Evolutionary conservation across 345 rosid genomes (phyloP).

Genomic region (Populus simonii): DNA sequence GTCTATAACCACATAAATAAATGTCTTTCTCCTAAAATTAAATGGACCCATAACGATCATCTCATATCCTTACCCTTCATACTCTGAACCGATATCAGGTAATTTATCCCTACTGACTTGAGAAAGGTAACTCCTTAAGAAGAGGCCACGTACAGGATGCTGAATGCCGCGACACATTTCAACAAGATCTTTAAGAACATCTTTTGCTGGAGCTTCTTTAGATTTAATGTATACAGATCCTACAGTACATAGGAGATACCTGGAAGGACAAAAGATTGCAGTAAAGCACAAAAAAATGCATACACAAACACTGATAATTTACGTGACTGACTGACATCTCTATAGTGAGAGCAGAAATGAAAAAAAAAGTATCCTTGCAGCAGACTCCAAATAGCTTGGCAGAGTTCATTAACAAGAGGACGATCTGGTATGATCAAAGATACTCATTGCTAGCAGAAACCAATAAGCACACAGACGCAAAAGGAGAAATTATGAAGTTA

Average conservation of each 20-base stretch:
- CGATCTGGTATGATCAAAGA: background rate
- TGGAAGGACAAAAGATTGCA: conserved; percentile 15
- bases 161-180: conserved; percentile 99
- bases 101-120: conserved; percentile 95
- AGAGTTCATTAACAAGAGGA: too few species aligned
- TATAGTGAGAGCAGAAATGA: background rate
- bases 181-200: conserved; percentile 95
- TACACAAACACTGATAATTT: too few species aligned
- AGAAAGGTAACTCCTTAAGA: conserved; percentile 95
- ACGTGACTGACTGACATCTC: background rate
- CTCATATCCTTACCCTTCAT: conserved; percentile 77
- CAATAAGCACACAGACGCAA: too few species aligned
- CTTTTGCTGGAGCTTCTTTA: conserved; percentile 98
- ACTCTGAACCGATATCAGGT: conserved; percentile 91
- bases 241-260: conserved; percentile 95
- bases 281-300: background rate
- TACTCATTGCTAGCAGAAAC: background rate
- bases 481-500: too few species aligned
- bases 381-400: too few species aligned
- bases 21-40: background rate
- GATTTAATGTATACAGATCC: conserved; percentile 96
- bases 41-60: conserved; percentile 8
- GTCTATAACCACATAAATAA: background rate
- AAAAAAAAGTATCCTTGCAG: too few species aligned
- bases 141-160: conserved; percentile 96